These are phyloP conservation scores for Nicotiana knightiana DNA, from an alignment of 257 asterid genomes.

Conservation along the genomic window DNA sequence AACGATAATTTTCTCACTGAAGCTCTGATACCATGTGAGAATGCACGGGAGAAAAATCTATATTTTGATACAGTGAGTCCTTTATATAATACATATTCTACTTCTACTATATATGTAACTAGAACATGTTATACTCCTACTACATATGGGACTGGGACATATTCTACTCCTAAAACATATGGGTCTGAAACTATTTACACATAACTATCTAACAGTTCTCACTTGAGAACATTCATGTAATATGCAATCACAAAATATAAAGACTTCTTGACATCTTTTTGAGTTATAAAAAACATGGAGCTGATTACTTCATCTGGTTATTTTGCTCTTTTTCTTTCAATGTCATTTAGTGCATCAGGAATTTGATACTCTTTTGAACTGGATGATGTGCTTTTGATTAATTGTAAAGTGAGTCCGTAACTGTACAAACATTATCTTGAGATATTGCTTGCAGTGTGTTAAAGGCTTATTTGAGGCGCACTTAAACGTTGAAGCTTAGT, in stretches of 20 bases:
- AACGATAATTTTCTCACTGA: too few relatives aligned
- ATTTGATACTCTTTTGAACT: not conserved
- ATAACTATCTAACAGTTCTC: not conserved
- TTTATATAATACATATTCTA: too few relatives aligned
- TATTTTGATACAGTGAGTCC: too few relatives aligned
- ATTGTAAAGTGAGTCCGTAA: not conserved
- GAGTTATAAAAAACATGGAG: not conserved
- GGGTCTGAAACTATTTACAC: not conserved
- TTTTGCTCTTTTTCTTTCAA: not conserved
- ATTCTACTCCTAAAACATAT: too few relatives aligned
- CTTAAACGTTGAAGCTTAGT: too few relatives aligned
- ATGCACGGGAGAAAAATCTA: too few relatives aligned
- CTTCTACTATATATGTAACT: too few relatives aligned
- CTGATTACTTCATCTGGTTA: constrained; percentile 7
- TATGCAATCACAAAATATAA: not conserved
- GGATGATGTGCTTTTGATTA: not conserved
- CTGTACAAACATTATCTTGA: not conserved
- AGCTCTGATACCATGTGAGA: too few relatives aligned
- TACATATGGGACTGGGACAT: too few relatives aligned
- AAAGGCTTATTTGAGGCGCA: too few relatives aligned
- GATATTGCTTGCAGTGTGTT: not conserved
- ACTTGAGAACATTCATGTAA: not conserved
- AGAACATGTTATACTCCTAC: too few relatives aligned
- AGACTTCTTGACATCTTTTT: not conserved
- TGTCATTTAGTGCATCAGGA: constrained; percentile 5